Base-by-base conservation (phyloP, 2,329 filamentous ascomycete species). In the Xylariaceae sp. region DNA sequence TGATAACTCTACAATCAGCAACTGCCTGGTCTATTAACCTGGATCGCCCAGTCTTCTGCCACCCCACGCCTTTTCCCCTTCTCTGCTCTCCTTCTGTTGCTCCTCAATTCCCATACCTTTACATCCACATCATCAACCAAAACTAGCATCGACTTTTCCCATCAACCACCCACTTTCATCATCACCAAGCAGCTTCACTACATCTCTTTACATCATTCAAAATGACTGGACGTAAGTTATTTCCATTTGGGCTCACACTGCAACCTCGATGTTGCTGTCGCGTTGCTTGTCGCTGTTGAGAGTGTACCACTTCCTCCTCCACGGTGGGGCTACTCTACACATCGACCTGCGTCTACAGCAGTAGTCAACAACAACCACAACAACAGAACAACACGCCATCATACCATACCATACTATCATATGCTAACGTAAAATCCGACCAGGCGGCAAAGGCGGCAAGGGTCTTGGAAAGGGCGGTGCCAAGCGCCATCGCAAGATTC, bases 401-500 rank as follows among this genome's bases (percentile, higher is more conserved):
- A 13, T 12, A 12, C 8, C 3, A 30, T 12, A 6, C 9, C 2
- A 23, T n/a, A n/a, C n/a, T n/a, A n/a, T n/a, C n/a, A 18, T 13
- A 32, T 50, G 63, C 70, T 79, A 59, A 80, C 70, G 54, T 55
- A 58, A 59, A 50, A 47, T 53, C 46, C 50, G 6, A 24, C 58
- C 58, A 92, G 87, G 87, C 68, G 88, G 88, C 68, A 94, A 94
- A 75, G 88, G 88, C 70, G 89, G 89, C 67, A 95, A 95, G 82
- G 89, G 88, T 68, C 88, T 95, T 71, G 89, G 89, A 69, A 95
- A 95, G 83, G 89, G 89, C 55, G 89, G 89, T 69, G 90, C 90
- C 72, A 97, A 96, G 85, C 89, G 89, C 73, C 89, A 96, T 76
- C 83, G 90, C 64, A 96, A 96, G 86, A 96, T 96, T 77, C 80